These are phyloP conservation scores for Xylaria longipes DNA, from an alignment of 495 filamentous ascomycete species.

Conservation along the genomic window DNA sequence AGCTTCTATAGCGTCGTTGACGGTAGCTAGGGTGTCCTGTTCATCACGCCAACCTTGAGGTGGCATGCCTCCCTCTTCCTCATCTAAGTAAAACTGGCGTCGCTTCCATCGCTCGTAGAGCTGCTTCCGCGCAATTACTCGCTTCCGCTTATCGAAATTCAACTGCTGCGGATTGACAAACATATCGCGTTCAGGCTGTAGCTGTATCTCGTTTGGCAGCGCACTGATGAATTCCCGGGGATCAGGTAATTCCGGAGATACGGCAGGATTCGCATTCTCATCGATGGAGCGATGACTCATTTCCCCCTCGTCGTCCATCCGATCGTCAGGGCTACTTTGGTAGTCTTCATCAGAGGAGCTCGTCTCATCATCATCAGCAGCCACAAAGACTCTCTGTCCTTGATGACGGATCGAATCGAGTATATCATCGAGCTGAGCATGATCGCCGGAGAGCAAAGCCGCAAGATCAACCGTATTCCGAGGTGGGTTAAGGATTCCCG, in stretches of 20 bases:
- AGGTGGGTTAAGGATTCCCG: conserved; percentile 50
- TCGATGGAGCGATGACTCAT: conserved; percentile 27
- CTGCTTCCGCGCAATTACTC: conserved; percentile 52
- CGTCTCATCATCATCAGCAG: conserved; percentile 33
- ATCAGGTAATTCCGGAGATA: conserved; percentile 31
- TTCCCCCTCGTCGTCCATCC: conserved; percentile 32
- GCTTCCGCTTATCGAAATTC: conserved; percentile 35
- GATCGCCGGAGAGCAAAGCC: conserved; percentile 45
- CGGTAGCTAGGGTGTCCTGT: conserved; percentile 58
- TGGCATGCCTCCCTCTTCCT: conserved; percentile 72
- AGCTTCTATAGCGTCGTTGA: conserved; percentile 47
- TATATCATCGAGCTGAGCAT: conserved; percentile 34
- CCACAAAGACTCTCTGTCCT: conserved; percentile 15
- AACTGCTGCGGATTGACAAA: conserved; percentile 29
- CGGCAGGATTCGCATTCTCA: conserved; percentile 6
- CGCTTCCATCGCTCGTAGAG: conserved; percentile 75
- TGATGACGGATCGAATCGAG: conserved; percentile 38
- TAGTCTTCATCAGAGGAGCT: conserved; percentile 37
- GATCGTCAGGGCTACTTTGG: conserved; percentile 33
- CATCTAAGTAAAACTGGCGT: conserved; percentile 79
- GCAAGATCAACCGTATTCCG: conserved; percentile 45
- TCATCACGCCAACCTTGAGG: conserved; percentile 72
- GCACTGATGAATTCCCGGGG: conserved; percentile 38
- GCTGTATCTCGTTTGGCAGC: conserved; percentile 37
- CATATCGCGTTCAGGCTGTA: conserved; percentile 34